Evolutionary conservation across 225 moss, liverwort and hornwort genomes (phyloP).

Genomic region (Climacium dendroides): DNA sequence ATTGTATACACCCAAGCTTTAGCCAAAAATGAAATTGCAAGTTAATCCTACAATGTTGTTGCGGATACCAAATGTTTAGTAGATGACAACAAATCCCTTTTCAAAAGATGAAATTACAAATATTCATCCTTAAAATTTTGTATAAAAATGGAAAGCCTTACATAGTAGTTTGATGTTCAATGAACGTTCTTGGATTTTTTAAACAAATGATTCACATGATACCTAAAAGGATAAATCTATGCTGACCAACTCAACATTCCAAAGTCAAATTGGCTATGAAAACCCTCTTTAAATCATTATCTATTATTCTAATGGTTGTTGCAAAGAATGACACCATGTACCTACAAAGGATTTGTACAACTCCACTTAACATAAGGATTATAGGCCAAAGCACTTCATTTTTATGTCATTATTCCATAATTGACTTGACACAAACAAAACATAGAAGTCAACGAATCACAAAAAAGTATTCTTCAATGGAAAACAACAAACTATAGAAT

Average conservation of each 20-base stretch:
- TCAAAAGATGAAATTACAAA: not conserved
- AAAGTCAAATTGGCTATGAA: not conserved
- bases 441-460: not conserved
- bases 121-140: not conserved
- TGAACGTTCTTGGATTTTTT: not conserved
- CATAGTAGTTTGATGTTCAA: accelerated
- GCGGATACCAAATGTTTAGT: accelerated
- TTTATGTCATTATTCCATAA: not conserved
- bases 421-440: accelerated
- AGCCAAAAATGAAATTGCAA: not conserved
- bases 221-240: not conserved
- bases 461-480: accelerated
- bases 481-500: accelerated
- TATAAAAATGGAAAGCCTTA: accelerated
- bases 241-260: accelerated
- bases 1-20: not conserved
- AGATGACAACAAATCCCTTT: not conserved
- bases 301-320: not conserved
- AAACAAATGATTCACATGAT: not conserved
- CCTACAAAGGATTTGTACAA: accelerated
- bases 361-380: not conserved
- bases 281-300: too few species aligned
- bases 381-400: not conserved
- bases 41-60: accelerated
- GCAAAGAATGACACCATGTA: not conserved